Base-by-base conservation (phyloP, 495 filamentous ascomycete genomes). In the Patellaria atrata region DNA sequence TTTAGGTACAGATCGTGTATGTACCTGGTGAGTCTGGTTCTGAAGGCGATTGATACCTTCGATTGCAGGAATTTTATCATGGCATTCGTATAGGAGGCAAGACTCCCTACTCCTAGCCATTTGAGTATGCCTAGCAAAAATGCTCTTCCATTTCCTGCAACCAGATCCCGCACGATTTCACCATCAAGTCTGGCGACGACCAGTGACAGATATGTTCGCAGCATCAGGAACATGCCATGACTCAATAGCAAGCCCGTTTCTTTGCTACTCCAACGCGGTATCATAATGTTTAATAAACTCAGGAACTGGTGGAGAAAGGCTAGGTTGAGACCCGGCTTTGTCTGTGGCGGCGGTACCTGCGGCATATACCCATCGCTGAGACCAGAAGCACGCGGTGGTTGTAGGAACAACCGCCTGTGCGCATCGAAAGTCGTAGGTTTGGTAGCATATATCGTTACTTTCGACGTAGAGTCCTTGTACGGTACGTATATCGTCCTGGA, bases 221-320 rank as follows among this genome's bases (percentile, higher is more conserved):
- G 60, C 57, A 96, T 71, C 34, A 99, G 59, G 51, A 93, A 96
- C 27, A 79, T 68, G 43, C 81, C 76, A 49, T 94, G 91, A 44
- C 82, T 80, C 44, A 91, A 57, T 26, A 99, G 61, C 37, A 99
- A 55, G 2, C 82, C 86, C 1, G 84, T 84, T 61, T 96, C 91
- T 54, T 96, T 96, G 58, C 83, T 86, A 17, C 73, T 74, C 82
- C 84, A 93, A 45, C 86, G 62, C 6, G 91, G 91, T 40, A 96
- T 79, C 87, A 94, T 93, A 47, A 99, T 96, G 58, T 79, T 94
- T 50, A 94, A 67, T 28, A 99, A 63, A 49, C 85, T 92, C 28
- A 94, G 67, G 47, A 96, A 92, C 58, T 99, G 91, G 53, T 99
- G 89, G 15, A 99, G 59, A 52, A 99, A 99, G n/a, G 91, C 91